Evolutionary conservation across 768 basidiomycete genomes (phyloP).

Genomic region (Phylloporus scabripes): DNA sequence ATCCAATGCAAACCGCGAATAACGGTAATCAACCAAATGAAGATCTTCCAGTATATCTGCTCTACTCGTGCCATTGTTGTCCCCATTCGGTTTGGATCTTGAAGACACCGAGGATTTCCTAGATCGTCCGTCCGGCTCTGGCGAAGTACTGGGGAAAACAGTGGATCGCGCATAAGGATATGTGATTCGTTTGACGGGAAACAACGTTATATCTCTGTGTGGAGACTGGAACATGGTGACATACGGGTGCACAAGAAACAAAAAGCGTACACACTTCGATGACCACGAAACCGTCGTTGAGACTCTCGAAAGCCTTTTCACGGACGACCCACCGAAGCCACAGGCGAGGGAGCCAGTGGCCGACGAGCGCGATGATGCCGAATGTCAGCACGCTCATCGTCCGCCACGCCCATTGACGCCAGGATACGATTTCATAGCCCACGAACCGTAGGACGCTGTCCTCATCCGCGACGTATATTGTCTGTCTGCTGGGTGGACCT

Average conservation of each 20-base stretch:
- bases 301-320: slow-evolving; percentile 77
- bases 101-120: slow-evolving; percentile 19
- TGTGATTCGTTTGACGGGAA: slow-evolving; percentile 58
- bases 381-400: slow-evolving; percentile 58
- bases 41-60: slow-evolving; percentile 45
- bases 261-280: slow-evolving; percentile 65
- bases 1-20: slow-evolving; percentile 86
- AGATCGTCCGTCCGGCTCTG: slow-evolving; percentile 27
- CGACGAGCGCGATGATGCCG: slow-evolving; percentile 73
- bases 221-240: slow-evolving; percentile 55
- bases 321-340: slow-evolving; percentile 87
- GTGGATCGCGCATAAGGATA: slow-evolving; percentile 80
- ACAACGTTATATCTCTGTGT: slow-evolving; percentile 74
- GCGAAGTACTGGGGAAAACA: slow-evolving; percentile 53
- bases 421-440: slow-evolving; percentile 67
- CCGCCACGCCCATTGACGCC: slow-evolving; percentile 68
- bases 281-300: slow-evolving; percentile 69
- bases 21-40: slow-evolving; percentile 82
- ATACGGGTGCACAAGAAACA: slow-evolving; percentile 5
- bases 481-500: slow-evolving; percentile 83
- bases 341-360: slow-evolving; percentile 88
- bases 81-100: slow-evolving; percentile 29
- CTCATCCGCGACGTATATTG: slow-evolving; percentile 82
- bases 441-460: slow-evolving; percentile 84
- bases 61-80: slow-evolving; percentile 26